These are phyloP conservation scores for Metschnikowia arizonensis DNA, from an alignment of 805 yeast species.

Conservation along the genomic window DNA sequence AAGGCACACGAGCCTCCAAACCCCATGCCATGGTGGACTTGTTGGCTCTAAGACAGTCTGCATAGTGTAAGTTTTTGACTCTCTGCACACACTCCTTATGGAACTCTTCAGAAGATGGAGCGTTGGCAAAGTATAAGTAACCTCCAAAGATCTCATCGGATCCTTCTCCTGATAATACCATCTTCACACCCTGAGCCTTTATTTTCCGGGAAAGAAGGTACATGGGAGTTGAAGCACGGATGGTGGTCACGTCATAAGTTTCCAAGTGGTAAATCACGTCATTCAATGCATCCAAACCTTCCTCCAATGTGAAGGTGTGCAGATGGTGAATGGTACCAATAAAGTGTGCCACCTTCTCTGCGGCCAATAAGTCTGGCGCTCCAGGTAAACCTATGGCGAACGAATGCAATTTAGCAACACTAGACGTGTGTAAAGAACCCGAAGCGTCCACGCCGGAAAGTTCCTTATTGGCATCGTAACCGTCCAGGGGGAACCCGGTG, in stretches of 20 bases:
- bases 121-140: slow-evolving; percentile 93
- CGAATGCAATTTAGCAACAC: slow-evolving; percentile 84
- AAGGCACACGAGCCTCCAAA: slow-evolving; percentile 98
- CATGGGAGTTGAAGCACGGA: slow-evolving; percentile 99
- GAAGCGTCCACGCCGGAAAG: slow-evolving; percentile 89
- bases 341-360: slow-evolving; percentile 92
- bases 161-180: slow-evolving; percentile 99
- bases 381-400: slow-evolving; percentile 96
- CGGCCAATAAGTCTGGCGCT: slow-evolving; percentile 97
- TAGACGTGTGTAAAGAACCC: slow-evolving; percentile 76
- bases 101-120: slow-evolving; percentile 91
- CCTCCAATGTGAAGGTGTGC: slow-evolving; percentile 94
- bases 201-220: slow-evolving; percentile 91
- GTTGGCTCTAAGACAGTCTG: slow-evolving; percentile 98
- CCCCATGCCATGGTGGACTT: slow-evolving; percentile 99
- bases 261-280: slow-evolving; percentile 96
- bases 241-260: slow-evolving; percentile 97
- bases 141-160: slow-evolving; percentile 99
- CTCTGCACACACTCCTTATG: slow-evolving; percentile 93
- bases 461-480: slow-evolving; percentile 59
- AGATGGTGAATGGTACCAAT: slow-evolving; percentile 97
- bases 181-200: slow-evolving; percentile 99
- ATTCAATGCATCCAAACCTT: slow-evolving; percentile 90
- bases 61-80: slow-evolving; percentile 93
- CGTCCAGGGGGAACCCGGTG: slow-evolving; percentile 41